A percentile compares a stretch with the other conserved stretches of the same genome.
phyloP scores from a whole-genome alignment of 495 filamentous ascomycete genomes.

The Bryoglossum gracile region DNA sequence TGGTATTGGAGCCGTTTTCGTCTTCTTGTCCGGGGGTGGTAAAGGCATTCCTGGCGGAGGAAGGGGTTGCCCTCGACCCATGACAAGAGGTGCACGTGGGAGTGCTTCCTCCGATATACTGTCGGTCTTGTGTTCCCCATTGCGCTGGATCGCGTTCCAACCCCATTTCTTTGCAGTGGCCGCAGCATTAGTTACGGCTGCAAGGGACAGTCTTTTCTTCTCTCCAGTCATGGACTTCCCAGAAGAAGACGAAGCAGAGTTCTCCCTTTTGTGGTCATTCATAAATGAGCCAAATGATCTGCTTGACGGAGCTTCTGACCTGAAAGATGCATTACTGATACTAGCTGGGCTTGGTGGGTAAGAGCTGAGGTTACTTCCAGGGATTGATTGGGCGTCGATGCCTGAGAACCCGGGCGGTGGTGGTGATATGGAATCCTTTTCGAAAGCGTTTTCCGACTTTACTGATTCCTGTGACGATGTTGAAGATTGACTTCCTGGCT shows the following conservation, averaged over 20 bases:
- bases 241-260: conserved; percentile 15
- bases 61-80: conserved; percentile 66
- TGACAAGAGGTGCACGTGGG: conserved; percentile 50
- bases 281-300: conserved; percentile 11
- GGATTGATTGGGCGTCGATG: conserved; percentile 6
- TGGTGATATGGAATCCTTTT: neutral
- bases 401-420: conserved; percentile 3
- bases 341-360: conserved; percentile 29
- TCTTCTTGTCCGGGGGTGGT: conserved; percentile 47
- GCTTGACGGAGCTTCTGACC: conserved; percentile 15
- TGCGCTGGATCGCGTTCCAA: conserved; percentile 59
- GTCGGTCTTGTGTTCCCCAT: conserved; percentile 33
- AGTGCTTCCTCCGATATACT: conserved; percentile 29
- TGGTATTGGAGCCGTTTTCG: conserved; percentile 46
- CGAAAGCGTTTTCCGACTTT: no score
- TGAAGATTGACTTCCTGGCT: conserved; percentile 34
- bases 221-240: conserved; percentile 16
- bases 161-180: conserved; percentile 82
- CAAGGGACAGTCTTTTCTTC: conserved; percentile 39
- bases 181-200: conserved; percentile 64
- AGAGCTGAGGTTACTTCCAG: no score
- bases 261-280: conserved; percentile 16
- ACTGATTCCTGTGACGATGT: conserved; percentile 25
- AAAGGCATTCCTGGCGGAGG: conserved; percentile 66
- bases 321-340: conserved; percentile 26